Conservation (phyloP, 371 early-diverging fungal species). For the Zancudomyces culisetae region DNA sequence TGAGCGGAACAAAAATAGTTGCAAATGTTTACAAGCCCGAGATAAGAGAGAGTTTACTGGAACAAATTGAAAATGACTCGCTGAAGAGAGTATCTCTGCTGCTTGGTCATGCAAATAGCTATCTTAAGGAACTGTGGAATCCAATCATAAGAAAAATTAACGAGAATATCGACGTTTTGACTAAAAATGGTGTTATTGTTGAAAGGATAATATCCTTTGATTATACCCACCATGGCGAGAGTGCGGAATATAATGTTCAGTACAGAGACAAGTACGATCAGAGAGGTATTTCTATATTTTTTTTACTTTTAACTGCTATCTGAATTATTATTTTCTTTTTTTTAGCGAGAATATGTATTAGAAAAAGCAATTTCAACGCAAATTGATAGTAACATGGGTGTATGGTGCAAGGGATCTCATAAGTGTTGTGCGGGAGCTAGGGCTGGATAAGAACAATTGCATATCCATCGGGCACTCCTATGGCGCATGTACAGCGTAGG, state of each 20-base stretch:
- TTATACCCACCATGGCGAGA: slow-evolving; percentile 19
- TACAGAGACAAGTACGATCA: not conserved
- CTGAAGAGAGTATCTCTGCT: slow-evolving; percentile 9
- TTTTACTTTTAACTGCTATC: not conserved
- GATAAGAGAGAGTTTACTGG: not conserved
- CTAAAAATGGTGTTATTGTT: slow-evolving; percentile 4
- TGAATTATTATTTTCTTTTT: no score
- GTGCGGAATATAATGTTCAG: slow-evolving; percentile 10
- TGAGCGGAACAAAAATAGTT: not conserved
- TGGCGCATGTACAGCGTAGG: no score
- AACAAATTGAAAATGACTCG: not conserved
- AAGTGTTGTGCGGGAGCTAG: slow-evolving; percentile 9
- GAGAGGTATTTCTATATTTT: slow-evolving; percentile 4
- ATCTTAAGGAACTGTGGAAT: slow-evolving; percentile 25
- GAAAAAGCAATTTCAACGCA: no score
- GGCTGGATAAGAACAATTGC: not conserved
- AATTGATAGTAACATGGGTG: slow-evolving; percentile 9
- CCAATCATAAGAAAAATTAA: slow-evolving; percentile 7
- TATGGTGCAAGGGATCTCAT: slow-evolving; percentile 13
- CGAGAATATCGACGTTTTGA: not conserved
- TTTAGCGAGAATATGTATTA: no score
- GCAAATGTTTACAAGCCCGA: not conserved
- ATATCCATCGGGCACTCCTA: slow-evolving; percentile 20
- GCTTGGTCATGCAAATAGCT: slow-evolving; percentile 19
- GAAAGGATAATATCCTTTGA: slow-evolving; percentile 14